phyloP scores from a whole-genome alignment of 2,329 filamentous ascomycete genomes.

The Pestalotiopsis sp. region DNA sequence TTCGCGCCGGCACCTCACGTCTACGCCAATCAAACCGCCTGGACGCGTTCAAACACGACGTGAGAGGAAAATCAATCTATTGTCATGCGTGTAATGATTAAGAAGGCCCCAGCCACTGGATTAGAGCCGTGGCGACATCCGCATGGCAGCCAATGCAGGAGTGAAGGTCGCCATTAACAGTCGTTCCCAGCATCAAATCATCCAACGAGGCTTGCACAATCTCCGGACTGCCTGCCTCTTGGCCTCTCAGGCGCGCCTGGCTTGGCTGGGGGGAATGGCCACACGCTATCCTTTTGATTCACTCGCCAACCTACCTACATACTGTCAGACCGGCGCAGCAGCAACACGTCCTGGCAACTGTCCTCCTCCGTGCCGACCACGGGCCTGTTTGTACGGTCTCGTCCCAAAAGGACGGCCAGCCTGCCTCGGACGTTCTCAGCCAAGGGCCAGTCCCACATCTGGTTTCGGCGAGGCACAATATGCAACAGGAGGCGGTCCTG shows the following conservation, averaged over 20 bases:
- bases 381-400: conserved; percentile 1
- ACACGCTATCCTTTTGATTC: not conserved
- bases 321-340: not conserved
- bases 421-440: conserved; percentile 4
- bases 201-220: conserved; percentile 11
- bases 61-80: conserved; percentile 36
- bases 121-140: not conserved
- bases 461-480: conserved; percentile 5
- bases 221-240: not conserved
- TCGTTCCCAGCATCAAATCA: not conserved
- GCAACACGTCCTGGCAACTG: not conserved
- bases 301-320: not conserved
- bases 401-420: not conserved
- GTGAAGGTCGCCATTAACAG: conserved; percentile 2
- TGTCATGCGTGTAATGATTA: conserved; percentile 39
- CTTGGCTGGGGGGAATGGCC: not conserved
- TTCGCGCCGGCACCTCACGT: conserved; percentile 28
- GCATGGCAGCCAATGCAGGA: conserved; percentile 8
- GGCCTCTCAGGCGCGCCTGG: not conserved
- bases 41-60: conserved; percentile 41
- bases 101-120: conserved; percentile 17
- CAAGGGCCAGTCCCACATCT: not conserved
- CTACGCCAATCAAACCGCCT: conserved; percentile 35
- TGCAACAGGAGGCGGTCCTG: conserved; percentile 1
- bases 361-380: not conserved